Evolutionary conservation across 2,329 filamentous ascomycete species (phyloP), one percentile per base, ranked within the genome.

Genomic region (Talaromyces funiculosus): DNA sequence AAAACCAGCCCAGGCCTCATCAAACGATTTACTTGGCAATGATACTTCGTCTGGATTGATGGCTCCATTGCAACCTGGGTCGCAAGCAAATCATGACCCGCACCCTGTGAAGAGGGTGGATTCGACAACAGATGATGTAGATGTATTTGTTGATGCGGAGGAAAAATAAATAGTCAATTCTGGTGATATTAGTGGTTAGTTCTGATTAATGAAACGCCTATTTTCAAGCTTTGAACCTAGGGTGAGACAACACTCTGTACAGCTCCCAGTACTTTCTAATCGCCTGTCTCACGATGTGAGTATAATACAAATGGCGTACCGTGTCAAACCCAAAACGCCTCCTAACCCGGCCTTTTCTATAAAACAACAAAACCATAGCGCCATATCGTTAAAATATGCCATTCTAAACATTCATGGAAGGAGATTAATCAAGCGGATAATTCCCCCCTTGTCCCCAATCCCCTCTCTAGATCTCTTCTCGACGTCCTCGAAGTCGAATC

Each of bases 61-160:
- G 68, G 64, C 61, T 31, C 67, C 63, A 3, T 60, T 65, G 10
- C 56, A 63, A 31, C 65, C 65, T 20, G 37, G 16, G 35, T 43
- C 26, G 9, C 63, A 59, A 6, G 38, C 55, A 26, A 63, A 45
- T 33, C 55, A 61, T 16, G 35, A 62, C 16, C 56, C 61, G 31
- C 57, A 67, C 40, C 53, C 65, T 8, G 63, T 77, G 49, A 70
- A 73, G 61, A 71, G 75, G 29, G 69, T 69, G 47, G 75, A 77
- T 61, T 76, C 76, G 0, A 65, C 69, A 57, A 76, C 75, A 12
- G 70, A 71, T 18, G 72, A 74, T 35, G 66, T 74, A 42, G 75
- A 79, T 54, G 67, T 74, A 42, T 79, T 79, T 64, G 75, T 80
- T 45, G 77, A 79, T 67, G 77, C 77, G 40, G 62, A 71, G 63